Evolutionary conservation across 208 protist species (phyloP).

Genomic region (Crithidia thermophila): DNA sequence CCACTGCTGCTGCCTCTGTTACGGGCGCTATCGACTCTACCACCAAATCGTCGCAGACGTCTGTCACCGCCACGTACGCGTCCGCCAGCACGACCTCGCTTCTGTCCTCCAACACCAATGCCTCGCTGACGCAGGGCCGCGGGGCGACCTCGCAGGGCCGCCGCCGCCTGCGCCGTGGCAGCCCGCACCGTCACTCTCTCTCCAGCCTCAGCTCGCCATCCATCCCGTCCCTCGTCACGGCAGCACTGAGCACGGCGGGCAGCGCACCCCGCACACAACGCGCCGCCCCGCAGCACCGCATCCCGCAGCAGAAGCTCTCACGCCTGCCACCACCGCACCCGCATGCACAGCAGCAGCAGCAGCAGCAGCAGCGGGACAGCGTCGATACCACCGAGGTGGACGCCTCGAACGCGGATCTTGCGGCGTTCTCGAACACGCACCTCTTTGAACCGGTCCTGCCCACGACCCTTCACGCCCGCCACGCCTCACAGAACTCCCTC

Average conservation of each 20-base stretch:
- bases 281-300: background rate
- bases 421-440: background rate
- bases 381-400: background rate
- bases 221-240: background rate
- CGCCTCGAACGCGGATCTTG: background rate
- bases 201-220: constrained; percentile 1
- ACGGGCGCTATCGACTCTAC: too few species aligned
- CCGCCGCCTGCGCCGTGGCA: constrained; percentile 1
- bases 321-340: too few species aligned
- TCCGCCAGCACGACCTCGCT: background rate
- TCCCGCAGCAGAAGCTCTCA: background rate
- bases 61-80: too few species aligned
- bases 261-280: background rate
- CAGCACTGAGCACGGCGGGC: background rate
- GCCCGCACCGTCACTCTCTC: background rate
- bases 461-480: background rate
- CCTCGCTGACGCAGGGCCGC: background rate
- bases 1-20: too few species aligned
- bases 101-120: background rate
- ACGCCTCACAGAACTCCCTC: background rate
- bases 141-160: background rate
- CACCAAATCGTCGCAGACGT: too few species aligned
- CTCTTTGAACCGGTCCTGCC: constrained; percentile 11
- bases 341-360: background rate
- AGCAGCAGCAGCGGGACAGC: background rate